phyloP scores from a whole-genome alignment of 148 eudicot genomes.

The Nepenthes mirabilis region DNA sequence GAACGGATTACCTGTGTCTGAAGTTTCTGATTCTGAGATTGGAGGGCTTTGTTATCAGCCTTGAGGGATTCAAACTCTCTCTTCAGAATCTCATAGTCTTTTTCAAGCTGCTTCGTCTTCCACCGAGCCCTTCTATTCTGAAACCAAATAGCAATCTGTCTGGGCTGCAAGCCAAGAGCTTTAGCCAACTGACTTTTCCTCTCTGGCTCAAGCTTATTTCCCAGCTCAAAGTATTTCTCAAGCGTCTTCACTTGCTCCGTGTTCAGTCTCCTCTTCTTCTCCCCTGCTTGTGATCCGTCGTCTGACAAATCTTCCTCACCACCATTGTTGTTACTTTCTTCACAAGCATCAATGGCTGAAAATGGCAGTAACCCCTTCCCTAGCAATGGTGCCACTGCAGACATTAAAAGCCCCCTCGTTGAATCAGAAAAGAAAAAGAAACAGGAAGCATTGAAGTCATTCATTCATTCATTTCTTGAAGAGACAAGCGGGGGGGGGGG shows the following conservation, averaged over 20 bases:
- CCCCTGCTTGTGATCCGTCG: slow-evolving; percentile 72
- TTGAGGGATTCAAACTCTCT: slow-evolving; percentile 76
- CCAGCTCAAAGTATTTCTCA: slow-evolving; percentile 83
- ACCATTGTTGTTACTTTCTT: slow-evolving; percentile 25
- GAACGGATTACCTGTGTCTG: slow-evolving; percentile 53
- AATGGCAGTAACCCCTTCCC: slow-evolving; percentile 90
- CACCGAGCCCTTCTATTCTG: slow-evolving; percentile 94
- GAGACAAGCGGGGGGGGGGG: slow-evolving; percentile 5
- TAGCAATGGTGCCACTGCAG: slow-evolving; percentile 37
- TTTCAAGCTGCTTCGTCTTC: slow-evolving; percentile 95
- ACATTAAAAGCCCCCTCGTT: too few relatives aligned
- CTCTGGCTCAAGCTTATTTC: slow-evolving; percentile 93
- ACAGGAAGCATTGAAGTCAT: neutral
- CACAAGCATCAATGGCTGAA: slow-evolving; percentile 47
- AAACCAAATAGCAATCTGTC: slow-evolving; percentile 95
- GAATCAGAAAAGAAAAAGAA: neutral
- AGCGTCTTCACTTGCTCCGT: slow-evolving; percentile 90
- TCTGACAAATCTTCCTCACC: slow-evolving; percentile 84
- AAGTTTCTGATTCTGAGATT: slow-evolving; percentile 62
- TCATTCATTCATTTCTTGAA: neutral
- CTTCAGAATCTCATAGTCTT: slow-evolving; percentile 75
- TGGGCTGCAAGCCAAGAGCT: slow-evolving; percentile 86
- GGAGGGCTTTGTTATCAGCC: slow-evolving; percentile 76
- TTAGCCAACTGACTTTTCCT: slow-evolving; percentile 88
- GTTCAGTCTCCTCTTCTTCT: slow-evolving; percentile 80